Percentiles rank a stretch among this genome's conserved stretches.
phyloP scores from a whole-genome alignment of 352 stramenopile species.

The Globisporangium uncinulatum region DNA sequence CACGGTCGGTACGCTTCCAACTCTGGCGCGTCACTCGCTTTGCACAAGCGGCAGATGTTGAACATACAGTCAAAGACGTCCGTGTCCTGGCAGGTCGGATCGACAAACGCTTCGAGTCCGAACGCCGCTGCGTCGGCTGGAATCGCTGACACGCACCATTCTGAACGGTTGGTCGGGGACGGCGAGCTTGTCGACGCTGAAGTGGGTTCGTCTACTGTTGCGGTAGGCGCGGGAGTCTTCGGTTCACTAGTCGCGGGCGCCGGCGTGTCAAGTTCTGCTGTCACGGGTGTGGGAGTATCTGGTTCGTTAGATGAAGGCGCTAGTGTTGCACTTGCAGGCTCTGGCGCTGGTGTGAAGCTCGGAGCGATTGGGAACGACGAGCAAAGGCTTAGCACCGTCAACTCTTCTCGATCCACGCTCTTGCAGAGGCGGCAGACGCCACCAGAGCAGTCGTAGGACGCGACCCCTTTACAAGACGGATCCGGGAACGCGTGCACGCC shows the following conservation, averaged over 20 bases:
- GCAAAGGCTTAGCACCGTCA: background rate
- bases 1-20: background rate
- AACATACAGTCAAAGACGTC: background rate
- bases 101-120: background rate
- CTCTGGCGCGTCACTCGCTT: background rate
- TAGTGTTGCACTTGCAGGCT: background rate
- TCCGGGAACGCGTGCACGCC: constrained; percentile 1
- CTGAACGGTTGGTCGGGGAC: background rate
- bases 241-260: background rate
- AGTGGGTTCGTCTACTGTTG: background rate
- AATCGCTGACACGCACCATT: background rate
- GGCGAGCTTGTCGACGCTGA: background rate
- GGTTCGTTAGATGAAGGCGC: background rate
- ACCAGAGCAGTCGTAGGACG: constrained; percentile 1
- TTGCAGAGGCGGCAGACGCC: constrained; percentile 3
- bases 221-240: background rate
- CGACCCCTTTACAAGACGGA: background rate
- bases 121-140: background rate
- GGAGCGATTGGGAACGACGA: background rate
- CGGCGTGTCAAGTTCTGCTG: background rate
- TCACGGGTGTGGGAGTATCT: background rate
- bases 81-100: background rate
- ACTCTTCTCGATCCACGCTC: background rate
- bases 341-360: background rate
- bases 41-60: background rate